Conservation (phyloP, 2,329 filamentous ascomycete genomes). For the Neoarthrinium moseri region DNA sequence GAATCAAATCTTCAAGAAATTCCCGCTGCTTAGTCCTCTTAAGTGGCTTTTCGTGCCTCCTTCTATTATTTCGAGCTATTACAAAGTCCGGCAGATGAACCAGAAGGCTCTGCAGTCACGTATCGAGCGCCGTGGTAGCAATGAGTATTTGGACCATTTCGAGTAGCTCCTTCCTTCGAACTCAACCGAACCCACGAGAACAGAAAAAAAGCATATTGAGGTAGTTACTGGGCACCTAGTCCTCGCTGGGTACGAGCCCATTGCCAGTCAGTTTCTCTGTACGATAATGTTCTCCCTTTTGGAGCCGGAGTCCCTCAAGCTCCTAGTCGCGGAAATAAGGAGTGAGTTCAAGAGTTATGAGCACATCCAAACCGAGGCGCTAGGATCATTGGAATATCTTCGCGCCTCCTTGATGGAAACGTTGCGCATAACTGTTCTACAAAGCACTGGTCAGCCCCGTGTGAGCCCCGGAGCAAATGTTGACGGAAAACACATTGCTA, state of each 20-base stretch:
- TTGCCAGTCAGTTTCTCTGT: slow-evolving; percentile 17
- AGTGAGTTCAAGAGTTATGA: not conserved
- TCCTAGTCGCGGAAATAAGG: not conserved
- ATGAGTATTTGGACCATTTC: slow-evolving; percentile 21
- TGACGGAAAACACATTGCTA: not conserved
- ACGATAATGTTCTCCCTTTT: slow-evolving; percentile 11
- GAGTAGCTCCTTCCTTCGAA: slow-evolving; percentile 19
- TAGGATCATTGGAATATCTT: not conserved
- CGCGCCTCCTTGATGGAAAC: not conserved
- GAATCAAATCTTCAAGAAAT: slow-evolving; percentile 13
- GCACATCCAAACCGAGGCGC: not conserved
- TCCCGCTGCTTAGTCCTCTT: slow-evolving; percentile 15
- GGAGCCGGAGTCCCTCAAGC: slow-evolving; percentile 9
- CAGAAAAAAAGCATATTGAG: slow-evolving; percentile 17
- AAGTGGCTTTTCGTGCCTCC: slow-evolving; percentile 16
- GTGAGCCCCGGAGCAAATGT: slow-evolving; percentile 1
- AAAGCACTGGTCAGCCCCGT: slow-evolving; percentile 3
- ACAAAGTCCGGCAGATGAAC: slow-evolving; percentile 12
- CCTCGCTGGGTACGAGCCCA: slow-evolving; percentile 12
- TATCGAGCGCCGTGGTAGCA: slow-evolving; percentile 17
- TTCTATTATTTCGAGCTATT: slow-evolving; percentile 1
- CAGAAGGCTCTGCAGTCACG: slow-evolving; percentile 14
- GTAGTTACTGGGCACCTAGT: slow-evolving; percentile 11
- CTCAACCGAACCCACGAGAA: slow-evolving; percentile 13
- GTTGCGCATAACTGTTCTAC: not conserved